Percentiles rank a stretch among this genome's conserved stretches.
These are phyloP conservation scores for Rutstroemia sp. DNA, from an alignment of 2,329 filamentous ascomycete species.

Conservation along the genomic window DNA sequence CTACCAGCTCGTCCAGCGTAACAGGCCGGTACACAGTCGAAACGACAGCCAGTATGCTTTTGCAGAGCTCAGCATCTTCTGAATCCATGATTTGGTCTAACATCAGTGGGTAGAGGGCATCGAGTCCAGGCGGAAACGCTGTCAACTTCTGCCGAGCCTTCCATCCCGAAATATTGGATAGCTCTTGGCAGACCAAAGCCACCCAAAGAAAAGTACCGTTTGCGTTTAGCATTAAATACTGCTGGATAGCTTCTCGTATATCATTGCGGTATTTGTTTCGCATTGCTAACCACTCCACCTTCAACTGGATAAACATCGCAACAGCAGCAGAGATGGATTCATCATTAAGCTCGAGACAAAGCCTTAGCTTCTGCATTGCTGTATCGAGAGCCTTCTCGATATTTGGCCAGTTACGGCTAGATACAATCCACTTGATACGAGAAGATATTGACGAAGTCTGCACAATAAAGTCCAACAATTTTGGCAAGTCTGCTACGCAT, in stretches of 20 bases:
- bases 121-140: not conserved
- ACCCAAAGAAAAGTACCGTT: conserved; percentile 1
- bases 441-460: not conserved
- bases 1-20: not conserved
- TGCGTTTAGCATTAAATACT: not conserved
- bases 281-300: not conserved
- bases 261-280: not conserved
- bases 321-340: not conserved
- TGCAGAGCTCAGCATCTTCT: too few species aligned
- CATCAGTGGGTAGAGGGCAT: not conserved
- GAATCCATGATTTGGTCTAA: too few species aligned
- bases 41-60: too few species aligned
- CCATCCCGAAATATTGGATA: not conserved
- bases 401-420: not conserved
- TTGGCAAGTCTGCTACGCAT: not conserved
- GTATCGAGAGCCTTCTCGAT: not conserved
- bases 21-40: too few species aligned
- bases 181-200: not conserved
- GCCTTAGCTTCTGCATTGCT: not conserved
- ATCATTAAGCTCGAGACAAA: not conserved
- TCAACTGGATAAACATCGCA: not conserved
- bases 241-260: not conserved
- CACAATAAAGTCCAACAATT: not conserved
- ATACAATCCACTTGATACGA: not conserved
- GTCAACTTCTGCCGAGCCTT: not conserved